Evolutionary conservation across 1,284 basidiomycete genomes (phyloP).

Genomic region (Ustilago lituana): DNA sequence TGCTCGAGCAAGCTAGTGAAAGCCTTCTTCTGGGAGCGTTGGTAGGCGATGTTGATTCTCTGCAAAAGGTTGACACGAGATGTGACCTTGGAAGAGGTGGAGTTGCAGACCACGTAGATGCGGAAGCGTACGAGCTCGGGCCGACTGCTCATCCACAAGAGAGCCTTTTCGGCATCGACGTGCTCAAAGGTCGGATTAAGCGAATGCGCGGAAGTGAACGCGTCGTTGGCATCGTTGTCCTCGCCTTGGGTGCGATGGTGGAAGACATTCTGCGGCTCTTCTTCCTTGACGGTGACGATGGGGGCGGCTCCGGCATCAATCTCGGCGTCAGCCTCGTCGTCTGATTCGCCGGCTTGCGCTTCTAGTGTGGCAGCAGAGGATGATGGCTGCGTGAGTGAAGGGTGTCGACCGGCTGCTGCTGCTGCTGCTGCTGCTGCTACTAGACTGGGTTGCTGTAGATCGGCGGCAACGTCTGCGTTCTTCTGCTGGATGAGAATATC

Average conservation of each 20-base stretch:
- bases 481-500: slow-evolving; percentile 49
- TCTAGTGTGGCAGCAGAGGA: too few species aligned
- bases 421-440: not conserved
- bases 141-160: slow-evolving; percentile 51
- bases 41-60: slow-evolving; percentile 20
- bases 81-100: slow-evolving; percentile 31
- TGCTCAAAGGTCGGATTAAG: slow-evolving; percentile 27
- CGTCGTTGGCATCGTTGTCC: not conserved
- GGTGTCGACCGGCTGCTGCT: too few species aligned
- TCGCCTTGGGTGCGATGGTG: not conserved
- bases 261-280: slow-evolving; percentile 11
- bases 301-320: slow-evolving; percentile 22
- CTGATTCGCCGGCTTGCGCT: not conserved
- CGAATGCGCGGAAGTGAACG: not conserved
- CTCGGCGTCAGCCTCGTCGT: slow-evolving; percentile 6
- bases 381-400: not conserved
- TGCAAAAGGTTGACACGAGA: slow-evolving; percentile 15
- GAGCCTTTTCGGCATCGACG: slow-evolving; percentile 28
- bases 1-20: slow-evolving; percentile 30
- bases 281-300: slow-evolving; percentile 25
- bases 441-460: slow-evolving; percentile 4
- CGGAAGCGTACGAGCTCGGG: slow-evolving; percentile 49
- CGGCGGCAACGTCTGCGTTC: slow-evolving; percentile 22
- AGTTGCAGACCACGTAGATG: slow-evolving; percentile 34
- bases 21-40: slow-evolving; percentile 1